A percentile compares a stretch with the other conserved stretches of the same genome.
Evolutionary conservation across 225 moss, liverwort and hornwort species (phyloP).

Genomic region (Pseudisothecium myosuroides): DNA sequence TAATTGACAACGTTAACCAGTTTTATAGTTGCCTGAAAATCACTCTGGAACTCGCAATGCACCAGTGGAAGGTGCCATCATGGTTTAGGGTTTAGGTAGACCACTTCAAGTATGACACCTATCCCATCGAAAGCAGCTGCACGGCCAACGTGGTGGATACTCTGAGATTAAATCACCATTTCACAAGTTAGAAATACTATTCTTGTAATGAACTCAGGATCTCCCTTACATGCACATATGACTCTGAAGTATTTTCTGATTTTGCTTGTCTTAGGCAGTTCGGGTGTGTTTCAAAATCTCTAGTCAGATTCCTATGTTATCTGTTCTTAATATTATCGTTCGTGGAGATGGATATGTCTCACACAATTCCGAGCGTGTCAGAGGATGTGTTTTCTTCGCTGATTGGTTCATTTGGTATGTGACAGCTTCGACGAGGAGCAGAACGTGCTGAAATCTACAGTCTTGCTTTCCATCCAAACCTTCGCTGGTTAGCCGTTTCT

Average conservation of each 20-base stretch:
- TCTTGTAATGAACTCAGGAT: background rate
- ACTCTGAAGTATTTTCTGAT: background rate
- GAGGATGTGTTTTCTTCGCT: background rate
- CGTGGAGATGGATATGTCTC: background rate
- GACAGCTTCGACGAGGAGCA: conserved; percentile 68
- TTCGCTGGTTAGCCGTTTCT: conserved; percentile 69
- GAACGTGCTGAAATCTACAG: conserved; percentile 76
- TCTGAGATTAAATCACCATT: background rate
- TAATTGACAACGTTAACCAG: background rate
- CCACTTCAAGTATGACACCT: background rate
- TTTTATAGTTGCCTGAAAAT: background rate
- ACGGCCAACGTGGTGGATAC: background rate
- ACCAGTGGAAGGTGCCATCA: background rate
- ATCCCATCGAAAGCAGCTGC: background rate
- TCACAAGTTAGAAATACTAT: background rate
- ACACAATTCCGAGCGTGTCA: background rate
- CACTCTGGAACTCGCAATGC: background rate
- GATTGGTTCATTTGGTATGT: background rate
- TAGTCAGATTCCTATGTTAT: background rate
- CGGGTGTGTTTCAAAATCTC: background rate
- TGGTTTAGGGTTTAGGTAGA: background rate
- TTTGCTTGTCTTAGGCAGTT: background rate
- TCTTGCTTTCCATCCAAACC: conserved; percentile 59
- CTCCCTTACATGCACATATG: background rate
- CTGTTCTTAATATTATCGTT: background rate